Conservation (phyloP, 1,139 yeast genomes). For the Taphrina deformans region DNA sequence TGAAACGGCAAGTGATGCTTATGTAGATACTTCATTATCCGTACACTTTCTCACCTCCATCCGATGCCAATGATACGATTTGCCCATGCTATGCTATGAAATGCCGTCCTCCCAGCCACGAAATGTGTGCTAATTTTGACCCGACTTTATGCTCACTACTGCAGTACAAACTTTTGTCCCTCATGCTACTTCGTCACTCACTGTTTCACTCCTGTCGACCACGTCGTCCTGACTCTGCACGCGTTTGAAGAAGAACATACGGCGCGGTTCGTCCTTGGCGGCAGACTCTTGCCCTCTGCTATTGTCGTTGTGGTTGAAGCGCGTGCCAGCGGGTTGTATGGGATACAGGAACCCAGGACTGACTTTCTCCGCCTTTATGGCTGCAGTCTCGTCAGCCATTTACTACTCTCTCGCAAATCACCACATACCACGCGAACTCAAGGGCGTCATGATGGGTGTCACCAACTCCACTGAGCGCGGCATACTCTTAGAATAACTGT, state of each 20-base stretch:
- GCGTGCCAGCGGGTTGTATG: constrained; percentile 14
- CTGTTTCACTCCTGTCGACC: neutral
- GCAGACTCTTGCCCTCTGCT: neutral
- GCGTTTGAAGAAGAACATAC: constrained; percentile 22
- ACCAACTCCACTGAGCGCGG: constrained; percentile 23
- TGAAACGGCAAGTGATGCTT: neutral
- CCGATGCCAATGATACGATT: too few species aligned
- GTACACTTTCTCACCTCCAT: too few species aligned
- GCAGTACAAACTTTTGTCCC: too few species aligned
- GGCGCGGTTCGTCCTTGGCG: neutral
- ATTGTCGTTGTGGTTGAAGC: constrained; percentile 7
- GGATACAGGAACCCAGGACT: constrained; percentile 12
- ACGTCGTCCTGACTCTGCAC: constrained; percentile 7
- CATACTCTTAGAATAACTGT: constrained; percentile 14
- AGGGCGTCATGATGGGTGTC: constrained; percentile 13
- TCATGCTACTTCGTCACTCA: too few species aligned
- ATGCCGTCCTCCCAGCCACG: too few species aligned
- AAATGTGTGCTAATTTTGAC: too few species aligned
- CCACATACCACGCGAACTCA: neutral
- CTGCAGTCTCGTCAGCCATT: neutral
- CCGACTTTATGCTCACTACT: too few species aligned
- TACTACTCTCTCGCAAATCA: neutral
- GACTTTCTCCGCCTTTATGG: neutral
- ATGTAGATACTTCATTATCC: too few species aligned
- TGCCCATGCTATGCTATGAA: neutral